phyloP scores from a whole-genome alignment of 2,329 filamentous ascomycete species.

The Periconia digitata region DNA sequence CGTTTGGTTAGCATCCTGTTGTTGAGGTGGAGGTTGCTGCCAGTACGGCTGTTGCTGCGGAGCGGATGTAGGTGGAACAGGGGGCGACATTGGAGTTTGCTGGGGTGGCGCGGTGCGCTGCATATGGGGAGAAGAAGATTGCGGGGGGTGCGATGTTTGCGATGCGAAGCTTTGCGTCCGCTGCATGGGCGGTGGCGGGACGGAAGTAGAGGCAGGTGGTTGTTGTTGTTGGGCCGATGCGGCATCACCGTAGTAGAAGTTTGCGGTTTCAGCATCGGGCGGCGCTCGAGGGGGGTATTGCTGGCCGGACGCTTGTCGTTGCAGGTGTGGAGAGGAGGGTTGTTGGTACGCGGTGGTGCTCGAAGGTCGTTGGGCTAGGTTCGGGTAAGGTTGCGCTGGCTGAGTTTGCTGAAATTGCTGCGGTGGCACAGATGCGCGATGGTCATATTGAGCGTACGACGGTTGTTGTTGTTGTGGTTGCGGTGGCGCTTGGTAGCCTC shows the following conservation, averaged over 20 bases:
- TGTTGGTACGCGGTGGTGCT: constrained; percentile 30
- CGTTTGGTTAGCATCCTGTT: constrained; percentile 21
- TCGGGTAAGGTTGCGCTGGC: constrained; percentile 40
- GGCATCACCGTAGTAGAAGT: constrained; percentile 37
- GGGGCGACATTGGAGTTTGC: constrained; percentile 30
- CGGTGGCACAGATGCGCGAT: constrained; percentile 31
- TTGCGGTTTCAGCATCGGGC: constrained; percentile 36
- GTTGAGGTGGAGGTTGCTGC: constrained; percentile 13
- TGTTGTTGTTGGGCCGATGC: constrained; percentile 17
- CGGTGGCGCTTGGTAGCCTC: constrained; percentile 43
- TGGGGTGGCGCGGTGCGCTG: constrained; percentile 23
- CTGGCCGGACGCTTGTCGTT: constrained; percentile 35
- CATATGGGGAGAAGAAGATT: constrained; percentile 39
- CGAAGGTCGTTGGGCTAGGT: constrained; percentile 28
- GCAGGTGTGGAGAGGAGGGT: constrained; percentile 41
- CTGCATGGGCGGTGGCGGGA: constrained; percentile 31
- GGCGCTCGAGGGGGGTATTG: constrained; percentile 38
- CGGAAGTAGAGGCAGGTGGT: background rate
- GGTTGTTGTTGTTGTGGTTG: constrained; percentile 37
- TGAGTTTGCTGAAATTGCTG: constrained; percentile 32
- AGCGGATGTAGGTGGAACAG: constrained; percentile 33
- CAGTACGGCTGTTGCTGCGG: constrained; percentile 10
- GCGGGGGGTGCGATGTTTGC: constrained; percentile 34
- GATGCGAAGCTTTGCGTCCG: constrained; percentile 33
- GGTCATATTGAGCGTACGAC: constrained; percentile 40